These are phyloP conservation scores for Lachnellula cervina DNA, from an alignment of 2,329 filamentous ascomycete species.

Conservation along the genomic window DNA sequence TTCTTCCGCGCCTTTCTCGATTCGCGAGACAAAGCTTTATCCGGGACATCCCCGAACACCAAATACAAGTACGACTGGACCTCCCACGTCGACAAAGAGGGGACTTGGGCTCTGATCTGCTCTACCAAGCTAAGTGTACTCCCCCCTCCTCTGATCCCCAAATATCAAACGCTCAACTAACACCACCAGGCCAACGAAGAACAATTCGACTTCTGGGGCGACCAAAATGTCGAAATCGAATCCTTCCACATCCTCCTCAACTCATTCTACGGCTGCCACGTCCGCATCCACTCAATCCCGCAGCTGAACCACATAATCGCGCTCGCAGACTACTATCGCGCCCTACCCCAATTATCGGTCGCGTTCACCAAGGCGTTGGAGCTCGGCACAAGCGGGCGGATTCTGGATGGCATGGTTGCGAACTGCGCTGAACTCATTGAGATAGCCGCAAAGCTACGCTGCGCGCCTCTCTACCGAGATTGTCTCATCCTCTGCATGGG, in stretches of 20 bases:
- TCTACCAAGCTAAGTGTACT: neutral
- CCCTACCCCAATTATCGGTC: neutral
- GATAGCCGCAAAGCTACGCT: neutral
- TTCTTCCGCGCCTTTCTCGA: conserved; percentile 14
- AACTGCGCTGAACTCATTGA: neutral
- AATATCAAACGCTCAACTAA: neutral
- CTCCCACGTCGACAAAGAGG: conserved; percentile 11
- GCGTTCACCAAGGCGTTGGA: neutral
- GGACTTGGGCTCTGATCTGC: conserved; percentile 2
- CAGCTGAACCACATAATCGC: neutral
- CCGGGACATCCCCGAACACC: neutral
- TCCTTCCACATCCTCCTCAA: neutral
- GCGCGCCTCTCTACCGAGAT: neutral
- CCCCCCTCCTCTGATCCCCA: neutral
- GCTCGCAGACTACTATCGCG: conserved; percentile 7
- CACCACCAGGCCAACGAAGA: neutral
- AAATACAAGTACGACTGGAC: conserved; percentile 10
- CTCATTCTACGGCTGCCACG: neutral
- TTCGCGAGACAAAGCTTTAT: conserved; percentile 8
- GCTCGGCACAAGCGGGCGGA: neutral
- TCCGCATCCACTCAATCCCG: neutral
- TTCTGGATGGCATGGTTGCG: neutral
- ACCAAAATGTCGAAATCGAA: neutral
- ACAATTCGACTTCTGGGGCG: neutral
- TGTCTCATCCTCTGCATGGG: neutral